Evolutionary conservation across 2,329 filamentous ascomycete species (phyloP), one percentile per base, ranked within the genome.

Genomic region (Mycosphaerella arachidis): DNA sequence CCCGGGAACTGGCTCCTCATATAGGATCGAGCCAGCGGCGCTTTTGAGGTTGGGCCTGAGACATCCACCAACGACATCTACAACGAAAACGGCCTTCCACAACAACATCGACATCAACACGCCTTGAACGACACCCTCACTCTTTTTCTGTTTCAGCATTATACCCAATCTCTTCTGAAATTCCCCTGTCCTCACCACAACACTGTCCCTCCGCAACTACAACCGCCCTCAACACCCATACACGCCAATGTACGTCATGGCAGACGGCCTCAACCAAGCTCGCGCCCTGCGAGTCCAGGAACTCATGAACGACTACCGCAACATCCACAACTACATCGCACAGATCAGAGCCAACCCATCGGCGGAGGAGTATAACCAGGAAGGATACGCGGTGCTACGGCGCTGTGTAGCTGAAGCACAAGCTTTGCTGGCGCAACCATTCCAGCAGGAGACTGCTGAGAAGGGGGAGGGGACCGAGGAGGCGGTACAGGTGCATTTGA

Each of bases 291-390:
- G 85, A 66, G 75, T 87, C 65, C 78, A 83, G 51, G 85, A 87
- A 72, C 80, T 87, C 70, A 84, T 87, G 76, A 81, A 81, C 63
- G 85, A 87, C 74, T 87, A 84, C 70, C 82, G 84, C 56, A 84
- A 82, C 58, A 74, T 86, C 4, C 82, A 86, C 64, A 73, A 81
- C 63, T 83, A 85, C 69, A 83, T 87, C 58, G 77, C 79, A 31
- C 78, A 83, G 61, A 78, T 84, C 60, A 78, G 80, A 60, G 76
- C 79, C 30, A 77, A 77, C 20, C 77, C 80, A 31, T 76, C 80
- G 4, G 75, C 80, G 45, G 81, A 84, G 56, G 82, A 86, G 63
- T 81, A 81, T 70, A 79, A 83, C 66, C 80, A 84, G 61, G 81
- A 85, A 63, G 85, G 84, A 58, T 86, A 84, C 68, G 76, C 77